These are phyloP conservation scores for Mycena capillaripes DNA, from an alignment of 768 basidiomycete genomes.

Conservation along the genomic window DNA sequence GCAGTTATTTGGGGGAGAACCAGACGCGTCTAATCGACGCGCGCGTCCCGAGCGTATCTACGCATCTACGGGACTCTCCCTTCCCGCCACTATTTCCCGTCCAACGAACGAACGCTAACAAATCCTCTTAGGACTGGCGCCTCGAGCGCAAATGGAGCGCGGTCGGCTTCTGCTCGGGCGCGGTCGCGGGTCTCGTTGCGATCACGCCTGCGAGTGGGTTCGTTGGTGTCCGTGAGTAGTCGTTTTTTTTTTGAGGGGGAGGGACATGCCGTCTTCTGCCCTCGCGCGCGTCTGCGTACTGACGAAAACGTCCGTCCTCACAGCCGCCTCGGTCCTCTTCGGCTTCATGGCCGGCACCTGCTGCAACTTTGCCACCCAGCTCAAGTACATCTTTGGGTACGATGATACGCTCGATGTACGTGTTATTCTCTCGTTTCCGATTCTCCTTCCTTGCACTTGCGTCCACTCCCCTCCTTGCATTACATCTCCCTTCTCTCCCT, in stretches of 20 bases:
- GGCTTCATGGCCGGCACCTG: constrained; percentile 87
- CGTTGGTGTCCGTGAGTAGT: constrained; percentile 14
- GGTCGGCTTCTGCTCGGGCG: constrained; percentile 26
- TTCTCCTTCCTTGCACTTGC: not conserved
- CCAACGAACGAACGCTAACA: too few relatives aligned
- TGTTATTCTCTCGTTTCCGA: constrained; percentile 15
- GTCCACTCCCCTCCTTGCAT: too few relatives aligned
- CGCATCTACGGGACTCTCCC: too few relatives aligned
- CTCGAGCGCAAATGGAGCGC: constrained; percentile 12
- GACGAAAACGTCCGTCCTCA: not conserved
- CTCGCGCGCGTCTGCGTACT: not conserved
- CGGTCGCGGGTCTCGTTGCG: constrained; percentile 21
- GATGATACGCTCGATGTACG: constrained; percentile 88
- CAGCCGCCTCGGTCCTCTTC: constrained; percentile 87
- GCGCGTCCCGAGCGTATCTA: too few relatives aligned
- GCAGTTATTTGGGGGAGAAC: too few relatives aligned
- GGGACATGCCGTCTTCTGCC: not conserved
- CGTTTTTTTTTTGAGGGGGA: not conserved
- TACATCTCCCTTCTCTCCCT: too few relatives aligned
- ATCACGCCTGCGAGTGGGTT: constrained; percentile 23
- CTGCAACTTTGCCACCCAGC: constrained; percentile 96
- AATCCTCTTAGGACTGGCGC: constrained; percentile 8
- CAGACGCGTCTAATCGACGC: too few relatives aligned
- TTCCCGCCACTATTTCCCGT: too few relatives aligned
- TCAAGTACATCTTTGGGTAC: constrained; percentile 85